Evolutionary conservation across 2,329 filamentous ascomycete genomes (phyloP).

Genomic region (Cadophora sp.): DNA sequence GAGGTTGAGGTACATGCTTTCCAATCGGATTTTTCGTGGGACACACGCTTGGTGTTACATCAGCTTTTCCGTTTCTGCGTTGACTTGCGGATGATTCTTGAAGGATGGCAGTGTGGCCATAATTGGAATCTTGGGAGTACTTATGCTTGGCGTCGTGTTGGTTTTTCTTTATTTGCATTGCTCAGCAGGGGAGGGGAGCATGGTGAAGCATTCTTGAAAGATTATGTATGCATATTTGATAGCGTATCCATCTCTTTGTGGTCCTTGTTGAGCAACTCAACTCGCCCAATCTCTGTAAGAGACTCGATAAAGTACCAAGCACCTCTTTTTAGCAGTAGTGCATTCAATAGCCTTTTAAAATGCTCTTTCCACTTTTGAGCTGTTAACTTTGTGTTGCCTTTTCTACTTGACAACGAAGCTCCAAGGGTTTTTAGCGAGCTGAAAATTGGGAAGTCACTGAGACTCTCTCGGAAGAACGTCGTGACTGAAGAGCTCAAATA

Average conservation of each 20-base stretch:
- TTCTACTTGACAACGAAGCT: too few species aligned
- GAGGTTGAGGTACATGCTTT: neutral
- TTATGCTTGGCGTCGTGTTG: neutral
- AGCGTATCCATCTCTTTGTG: neutral
- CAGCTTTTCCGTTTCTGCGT: neutral
- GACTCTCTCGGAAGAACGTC: too few species aligned
- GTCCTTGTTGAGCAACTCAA: neutral
- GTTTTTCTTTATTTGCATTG: neutral
- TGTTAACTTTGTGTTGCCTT: too few species aligned
- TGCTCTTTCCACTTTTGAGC: too few species aligned
- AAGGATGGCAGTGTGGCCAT: neutral
- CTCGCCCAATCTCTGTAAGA: neutral
- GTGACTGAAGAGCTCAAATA: too few species aligned
- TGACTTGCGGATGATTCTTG: neutral
- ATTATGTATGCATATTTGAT: neutral
- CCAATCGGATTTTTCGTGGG: neutral
- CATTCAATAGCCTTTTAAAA: neutral
- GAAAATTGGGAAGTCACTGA: too few species aligned
- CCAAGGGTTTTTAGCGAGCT: too few species aligned
- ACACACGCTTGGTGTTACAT: neutral
- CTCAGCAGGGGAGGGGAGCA: neutral
- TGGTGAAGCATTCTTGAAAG: neutral
- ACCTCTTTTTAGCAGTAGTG: neutral
- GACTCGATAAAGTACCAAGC: neutral
- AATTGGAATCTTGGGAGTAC: neutral